Conservation (phyloP, 2,329 filamentous ascomycete genomes). For the Paraconiothyrium brasiliense region DNA sequence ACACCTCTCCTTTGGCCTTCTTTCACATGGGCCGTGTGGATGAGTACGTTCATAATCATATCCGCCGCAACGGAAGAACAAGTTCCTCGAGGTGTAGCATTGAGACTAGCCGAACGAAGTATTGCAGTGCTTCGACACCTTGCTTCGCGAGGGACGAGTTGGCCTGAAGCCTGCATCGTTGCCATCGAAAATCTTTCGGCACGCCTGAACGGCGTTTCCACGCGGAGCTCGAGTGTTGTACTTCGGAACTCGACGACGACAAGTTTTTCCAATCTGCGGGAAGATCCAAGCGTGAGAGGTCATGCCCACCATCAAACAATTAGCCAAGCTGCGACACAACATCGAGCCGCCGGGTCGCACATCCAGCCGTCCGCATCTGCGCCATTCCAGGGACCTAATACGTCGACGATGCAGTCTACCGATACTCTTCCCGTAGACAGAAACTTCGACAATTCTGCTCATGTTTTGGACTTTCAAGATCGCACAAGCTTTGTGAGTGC, state of each 20-base stretch:
- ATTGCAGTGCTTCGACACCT: conserved; percentile 33
- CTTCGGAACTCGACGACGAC: conserved; percentile 1
- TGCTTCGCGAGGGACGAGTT: conserved; percentile 35
- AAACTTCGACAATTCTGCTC: conserved; percentile 1
- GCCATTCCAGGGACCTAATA: background rate
- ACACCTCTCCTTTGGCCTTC: conserved; percentile 37
- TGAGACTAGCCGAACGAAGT: conserved; percentile 28
- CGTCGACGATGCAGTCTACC: background rate
- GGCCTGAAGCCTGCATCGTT: conserved; percentile 37
- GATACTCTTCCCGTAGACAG: background rate
- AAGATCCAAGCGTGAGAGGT: background rate
- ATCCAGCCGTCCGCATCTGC: background rate
- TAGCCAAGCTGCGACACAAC: conserved; percentile 1
- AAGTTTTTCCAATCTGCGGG: background rate
- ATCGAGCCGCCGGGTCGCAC: background rate
- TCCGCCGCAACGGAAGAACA: conserved; percentile 33
- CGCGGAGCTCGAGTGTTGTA: conserved; percentile 18
- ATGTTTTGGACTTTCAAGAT: conserved; percentile 9
- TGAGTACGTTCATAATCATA: conserved; percentile 36
- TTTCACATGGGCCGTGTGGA: conserved; percentile 40
- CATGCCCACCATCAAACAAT: background rate
- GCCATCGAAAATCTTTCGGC: conserved; percentile 31
- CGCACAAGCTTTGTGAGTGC: conserved; percentile 16
- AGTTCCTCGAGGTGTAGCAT: conserved; percentile 28
- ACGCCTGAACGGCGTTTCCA: conserved; percentile 25